Evolutionary conservation across 2,329 filamentous ascomycete species (phyloP).

Genomic region (Colletotrichum brevisporum): DNA sequence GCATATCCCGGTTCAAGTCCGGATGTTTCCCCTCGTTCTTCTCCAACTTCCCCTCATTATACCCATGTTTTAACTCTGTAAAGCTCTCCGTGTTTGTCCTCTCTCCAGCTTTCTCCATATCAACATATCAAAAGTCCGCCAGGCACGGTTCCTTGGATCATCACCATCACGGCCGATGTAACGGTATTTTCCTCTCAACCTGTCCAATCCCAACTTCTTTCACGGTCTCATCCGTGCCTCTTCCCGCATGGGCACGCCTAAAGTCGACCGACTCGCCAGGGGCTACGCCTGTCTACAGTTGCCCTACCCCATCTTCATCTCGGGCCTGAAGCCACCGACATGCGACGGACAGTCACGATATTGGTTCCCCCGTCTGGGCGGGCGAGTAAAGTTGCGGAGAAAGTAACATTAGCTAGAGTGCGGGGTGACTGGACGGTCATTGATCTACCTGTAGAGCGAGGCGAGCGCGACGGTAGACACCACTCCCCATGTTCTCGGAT

Average conservation of each 20-base stretch:
- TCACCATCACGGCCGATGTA: slow-evolving; percentile 35
- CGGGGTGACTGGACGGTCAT: slow-evolving; percentile 7
- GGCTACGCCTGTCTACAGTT: slow-evolving; percentile 2
- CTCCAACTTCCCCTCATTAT: slow-evolving; percentile 38
- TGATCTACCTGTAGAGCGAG: slow-evolving; percentile 6
- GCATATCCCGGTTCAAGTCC: slow-evolving; percentile 28
- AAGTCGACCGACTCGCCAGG: slow-evolving; percentile 24
- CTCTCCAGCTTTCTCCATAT: slow-evolving; percentile 30
- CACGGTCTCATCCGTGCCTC: not conserved
- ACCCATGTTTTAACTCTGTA: not conserved
- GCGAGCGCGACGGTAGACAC: not conserved
- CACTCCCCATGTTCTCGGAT: not conserved
- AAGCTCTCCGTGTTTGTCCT: not conserved
- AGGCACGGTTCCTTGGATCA: slow-evolving; percentile 1
- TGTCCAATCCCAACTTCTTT: slow-evolving; percentile 16
- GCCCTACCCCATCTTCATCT: not conserved
- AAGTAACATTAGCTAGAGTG: not conserved
- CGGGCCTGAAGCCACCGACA: slow-evolving; percentile 39
- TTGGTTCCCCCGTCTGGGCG: slow-evolving; percentile 19
- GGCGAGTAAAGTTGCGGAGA: not conserved
- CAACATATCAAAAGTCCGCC: slow-evolving; percentile 4
- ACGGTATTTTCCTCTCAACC: not conserved
- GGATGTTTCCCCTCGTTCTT: slow-evolving; percentile 19
- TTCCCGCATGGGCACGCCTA: slow-evolving; percentile 1
- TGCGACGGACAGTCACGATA: slow-evolving; percentile 25